Conservation (phyloP, 2,329 filamentous ascomycete genomes). For the Fusarium concolor region DNA sequence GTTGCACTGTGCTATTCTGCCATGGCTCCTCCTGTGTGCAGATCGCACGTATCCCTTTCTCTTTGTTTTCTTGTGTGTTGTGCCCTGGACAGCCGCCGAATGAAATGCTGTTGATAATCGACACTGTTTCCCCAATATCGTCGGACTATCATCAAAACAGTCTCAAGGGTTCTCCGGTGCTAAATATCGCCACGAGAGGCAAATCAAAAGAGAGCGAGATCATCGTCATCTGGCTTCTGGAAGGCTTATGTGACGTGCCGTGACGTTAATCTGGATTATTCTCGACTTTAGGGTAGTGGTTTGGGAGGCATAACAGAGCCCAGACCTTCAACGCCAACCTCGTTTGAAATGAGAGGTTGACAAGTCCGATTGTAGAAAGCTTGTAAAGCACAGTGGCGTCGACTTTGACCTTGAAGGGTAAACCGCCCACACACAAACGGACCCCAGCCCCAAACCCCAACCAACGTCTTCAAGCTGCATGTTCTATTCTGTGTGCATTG, state of each 20-base stretch:
- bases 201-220: constrained; percentile 18
- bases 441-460: constrained; percentile 20
- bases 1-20: constrained; percentile 39
- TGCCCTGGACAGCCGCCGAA: constrained; percentile 32
- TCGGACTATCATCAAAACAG: constrained; percentile 23
- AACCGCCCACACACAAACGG: constrained; percentile 16
- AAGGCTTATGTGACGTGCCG: constrained; percentile 25
- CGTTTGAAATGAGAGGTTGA: constrained; percentile 24
- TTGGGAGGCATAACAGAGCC: constrained; percentile 11
- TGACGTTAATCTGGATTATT: neutral
- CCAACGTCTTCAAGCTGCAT: constrained; percentile 19
- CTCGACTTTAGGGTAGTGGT: constrained; percentile 28
- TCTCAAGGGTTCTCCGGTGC: constrained; percentile 8
- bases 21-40: constrained; percentile 32
- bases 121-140: constrained; percentile 29
- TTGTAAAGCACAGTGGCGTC: constrained; percentile 21
- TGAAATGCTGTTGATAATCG: constrained; percentile 27
- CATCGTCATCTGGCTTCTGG: constrained; percentile 29
- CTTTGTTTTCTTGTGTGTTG: constrained; percentile 17
- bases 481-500: too few species aligned
- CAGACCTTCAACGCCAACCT: constrained; percentile 21
- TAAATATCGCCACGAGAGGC: constrained; percentile 33
- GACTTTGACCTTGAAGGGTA: constrained; percentile 13
- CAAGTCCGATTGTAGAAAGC: constrained; percentile 9
- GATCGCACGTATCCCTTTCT: constrained; percentile 28